Percentiles rank a stretch among this genome's conserved stretches.
phyloP scores from a whole-genome alignment of 129 eudicot genomes.

The Tagetes erecta region DNA sequence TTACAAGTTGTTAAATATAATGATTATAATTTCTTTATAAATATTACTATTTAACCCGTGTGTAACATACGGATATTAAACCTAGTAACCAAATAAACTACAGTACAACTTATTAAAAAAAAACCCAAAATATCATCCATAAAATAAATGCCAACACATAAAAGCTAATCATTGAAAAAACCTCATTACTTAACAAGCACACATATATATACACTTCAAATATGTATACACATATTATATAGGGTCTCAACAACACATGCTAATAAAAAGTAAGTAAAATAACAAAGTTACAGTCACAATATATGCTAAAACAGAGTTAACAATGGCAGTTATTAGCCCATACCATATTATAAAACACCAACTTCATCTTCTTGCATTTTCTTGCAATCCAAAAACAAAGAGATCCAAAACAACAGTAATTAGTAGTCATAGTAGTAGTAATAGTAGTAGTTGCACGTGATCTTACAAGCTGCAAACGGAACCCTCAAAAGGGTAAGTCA shows the following conservation, averaged over 20 bases:
- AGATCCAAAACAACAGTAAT: slow-evolving; percentile 23
- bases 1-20: too few species aligned
- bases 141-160: neutral
- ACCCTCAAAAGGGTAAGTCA: slow-evolving; percentile 34
- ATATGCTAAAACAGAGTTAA: slow-evolving; percentile 27
- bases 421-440: slow-evolving; percentile 31
- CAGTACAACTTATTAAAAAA: neutral
- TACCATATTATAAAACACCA: slow-evolving; percentile 15
- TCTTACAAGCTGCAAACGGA: slow-evolving; percentile 37
- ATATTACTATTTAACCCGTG: too few species aligned
- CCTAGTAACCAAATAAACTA: too few species aligned
- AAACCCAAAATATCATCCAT: neutral
- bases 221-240: slow-evolving; percentile 24
- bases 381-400: slow-evolving; percentile 16
- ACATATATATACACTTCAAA: slow-evolving; percentile 16
- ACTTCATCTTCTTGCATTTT: slow-evolving; percentile 19
- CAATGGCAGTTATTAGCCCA: slow-evolving; percentile 20
- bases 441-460: slow-evolving; percentile 21
- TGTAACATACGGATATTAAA: too few species aligned
- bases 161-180: neutral
- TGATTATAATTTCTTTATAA: too few species aligned
- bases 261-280: slow-evolving; percentile 20
- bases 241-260: slow-evolving; percentile 26
- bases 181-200: slow-evolving; percentile 1
- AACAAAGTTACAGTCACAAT: slow-evolving; percentile 30